phyloP scores from a whole-genome alignment of 352 stramenopile species.

The Pythium brachiatum region DNA sequence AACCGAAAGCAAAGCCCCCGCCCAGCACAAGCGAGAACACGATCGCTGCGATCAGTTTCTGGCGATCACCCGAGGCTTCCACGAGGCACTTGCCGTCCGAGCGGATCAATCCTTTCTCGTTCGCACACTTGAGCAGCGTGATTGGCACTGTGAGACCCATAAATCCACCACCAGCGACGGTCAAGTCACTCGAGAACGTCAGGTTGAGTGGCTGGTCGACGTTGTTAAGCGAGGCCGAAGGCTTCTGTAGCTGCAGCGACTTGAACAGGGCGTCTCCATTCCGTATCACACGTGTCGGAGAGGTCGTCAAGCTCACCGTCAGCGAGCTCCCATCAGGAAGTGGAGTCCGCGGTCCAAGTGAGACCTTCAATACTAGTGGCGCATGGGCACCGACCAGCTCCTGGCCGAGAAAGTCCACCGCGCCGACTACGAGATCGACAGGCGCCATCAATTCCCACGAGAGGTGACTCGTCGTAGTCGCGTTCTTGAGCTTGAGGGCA shows the following conservation, averaged over 20 bases:
- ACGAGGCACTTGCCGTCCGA: slow-evolving; percentile 18
- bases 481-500: background rate
- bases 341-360: background rate
- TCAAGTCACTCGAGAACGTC: slow-evolving; percentile 8
- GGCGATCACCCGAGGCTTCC: slow-evolving; percentile 8
- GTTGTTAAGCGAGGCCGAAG: background rate
- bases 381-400: background rate
- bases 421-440: slow-evolving; percentile 2
- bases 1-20: slow-evolving; percentile 9
- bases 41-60: slow-evolving; percentile 16
- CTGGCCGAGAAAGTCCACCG: slow-evolving; percentile 2
- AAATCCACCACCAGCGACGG: background rate
- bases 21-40: slow-evolving; percentile 17
- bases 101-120: slow-evolving; percentile 21
- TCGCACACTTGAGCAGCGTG: slow-evolving; percentile 11
- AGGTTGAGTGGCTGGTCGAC: slow-evolving; percentile 7
- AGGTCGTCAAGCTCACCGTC: background rate
- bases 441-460: slow-evolving; percentile 9
- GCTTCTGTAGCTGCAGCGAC: slow-evolving; percentile 2
- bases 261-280: slow-evolving; percentile 9
- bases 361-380: background rate
- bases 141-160: background rate
- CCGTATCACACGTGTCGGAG: slow-evolving; percentile 1
- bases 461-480: background rate
- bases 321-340: background rate